These are phyloP conservation scores for Xylaria sp. DNA, from an alignment of 495 filamentous ascomycete genomes.

Conservation along the genomic window DNA sequence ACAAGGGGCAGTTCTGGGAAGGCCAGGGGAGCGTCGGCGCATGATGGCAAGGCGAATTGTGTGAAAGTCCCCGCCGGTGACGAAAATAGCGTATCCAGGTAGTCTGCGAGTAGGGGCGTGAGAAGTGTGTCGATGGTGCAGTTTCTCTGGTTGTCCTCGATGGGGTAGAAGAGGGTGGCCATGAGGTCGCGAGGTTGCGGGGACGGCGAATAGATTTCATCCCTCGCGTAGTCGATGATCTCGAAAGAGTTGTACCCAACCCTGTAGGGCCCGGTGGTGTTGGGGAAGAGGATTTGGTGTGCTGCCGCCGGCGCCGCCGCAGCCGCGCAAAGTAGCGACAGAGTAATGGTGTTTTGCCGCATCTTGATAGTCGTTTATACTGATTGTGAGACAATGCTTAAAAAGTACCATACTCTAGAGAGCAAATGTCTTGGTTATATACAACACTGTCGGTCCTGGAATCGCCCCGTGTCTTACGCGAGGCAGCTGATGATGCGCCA, in stretches of 20 bases:
- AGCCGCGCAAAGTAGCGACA: conserved; percentile 10
- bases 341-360: conserved; percentile 7
- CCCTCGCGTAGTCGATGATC: conserved; percentile 39
- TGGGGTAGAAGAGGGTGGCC: conserved; percentile 44
- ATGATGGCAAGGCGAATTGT: conserved; percentile 23
- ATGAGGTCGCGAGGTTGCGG: conserved; percentile 38
- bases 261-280: conserved; percentile 36
- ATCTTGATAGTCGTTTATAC: not conserved
- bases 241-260: conserved; percentile 33
- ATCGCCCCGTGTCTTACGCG: not conserved
- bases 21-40: conserved; percentile 20
- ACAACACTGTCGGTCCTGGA: not conserved
- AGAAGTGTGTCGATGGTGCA: conserved; percentile 27
- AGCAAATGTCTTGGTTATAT: conserved; percentile 10
- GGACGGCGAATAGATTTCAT: conserved; percentile 38
- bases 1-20: conserved; percentile 37
- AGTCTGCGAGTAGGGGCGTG: not conserved
- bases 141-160: conserved; percentile 28
- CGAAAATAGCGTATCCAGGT: not conserved
- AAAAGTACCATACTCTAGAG: not conserved
- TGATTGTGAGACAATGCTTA: not conserved
- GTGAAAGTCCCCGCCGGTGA: conserved; percentile 23
- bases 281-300: conserved; percentile 16
- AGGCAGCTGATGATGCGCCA: not conserved
- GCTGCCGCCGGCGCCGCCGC: conserved; percentile 12